Evolutionary conservation across 192 early-diverging fungal species (phyloP), one percentile per base, ranked within the genome.

Genomic region (Backusella parvicylindrica): DNA sequence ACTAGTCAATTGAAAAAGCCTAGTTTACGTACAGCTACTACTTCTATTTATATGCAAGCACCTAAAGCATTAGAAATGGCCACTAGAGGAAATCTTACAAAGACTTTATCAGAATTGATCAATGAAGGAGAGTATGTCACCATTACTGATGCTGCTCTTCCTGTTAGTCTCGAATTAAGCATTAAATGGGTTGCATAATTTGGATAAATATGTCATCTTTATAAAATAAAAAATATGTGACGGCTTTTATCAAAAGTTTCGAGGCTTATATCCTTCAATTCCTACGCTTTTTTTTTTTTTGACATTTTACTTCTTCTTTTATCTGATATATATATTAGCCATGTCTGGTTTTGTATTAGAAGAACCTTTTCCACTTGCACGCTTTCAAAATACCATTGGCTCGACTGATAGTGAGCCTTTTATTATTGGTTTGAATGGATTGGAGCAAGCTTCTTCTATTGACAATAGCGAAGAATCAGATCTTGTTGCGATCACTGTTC

Each of bases 1-100:
- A 94, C 47, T 49, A 94, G 92, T 68, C 96, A 95, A 86, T 86
- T 99, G 75, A 96, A 93, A 77, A 87, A 87, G 32, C 97, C 97
- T 15, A 93, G 91, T 73, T 85, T 99, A 70, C 70, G 80, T 0
- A 67, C 75, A 40, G 84, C 77, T 3, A 77, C 81, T 15, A 87
- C 79, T 63, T 89, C 86, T 12, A 79, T 99, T 64, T 99, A 96
- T 80, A 95, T 97, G 92, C 94, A 94, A 80, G 91, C 89, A 8
- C 97, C 97, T 38, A 85, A 84, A 70, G 71, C 79, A 38, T 83
- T 99, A 33, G 94, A 97, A 81, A 85, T 88, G 64, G 86, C 86
- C 1, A 95, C 95, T 16, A 84, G 95, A n/a, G 91, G 91, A 3
- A 99, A 99, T 79, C 85, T 99, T n/a, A 83, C 67, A 7, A 93